Evolutionary conservation across 1,284 basidiomycete species (phyloP), one percentile per base, ranked within the genome.

Genomic region (Puccinia brachypodii): DNA sequence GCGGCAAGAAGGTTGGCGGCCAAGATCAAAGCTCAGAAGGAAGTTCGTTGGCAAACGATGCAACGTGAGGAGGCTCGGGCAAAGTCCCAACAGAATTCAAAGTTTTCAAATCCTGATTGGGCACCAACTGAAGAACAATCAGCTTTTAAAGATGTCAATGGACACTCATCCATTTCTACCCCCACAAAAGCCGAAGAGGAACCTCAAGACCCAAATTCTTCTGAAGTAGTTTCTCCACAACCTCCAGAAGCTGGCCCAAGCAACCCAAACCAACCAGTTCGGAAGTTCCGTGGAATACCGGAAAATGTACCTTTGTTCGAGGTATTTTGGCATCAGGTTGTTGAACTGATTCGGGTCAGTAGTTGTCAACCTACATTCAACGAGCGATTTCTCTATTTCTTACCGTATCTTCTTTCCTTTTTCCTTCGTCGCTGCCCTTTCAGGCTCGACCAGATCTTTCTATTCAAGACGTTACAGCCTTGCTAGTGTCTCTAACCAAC

Each of bases 271-370:
- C 83, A 84, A 25, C 76, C 82, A 11, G 83, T 84, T 38, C 85
- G 85, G 82, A 87, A 87, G 87, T 97, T 95, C 88, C 89, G 95
- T 85, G 96, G 96, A 38, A 92, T 98, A 71, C 95, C 96, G 7
- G 93, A 95, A 86, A 90, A 96, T 84, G 95, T 96, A 44, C 92
- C 92, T 85, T 87, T 98, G 76, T 98, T 98, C 83, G 96, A 98
- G 86, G 94, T 98, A 14, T 98, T 98, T 87, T 98, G 95, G 96
- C 92, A 94, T 84, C 96, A 98, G 87, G 93, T 98, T n/a, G 95
- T 97, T 9, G 92, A 96, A 86, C 90, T 98, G 47, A 95, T 98
- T 89, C 95, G 95, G 90, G 94, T 93, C 76, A 81, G 31, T 88
- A n/a, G n/a, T 85, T 16, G 4, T 36, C 19, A 22, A 40, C 6